Conservation (phyloP, 1,139 yeast genomes). For the Zhuliangozyma blackwelliae region DNA sequence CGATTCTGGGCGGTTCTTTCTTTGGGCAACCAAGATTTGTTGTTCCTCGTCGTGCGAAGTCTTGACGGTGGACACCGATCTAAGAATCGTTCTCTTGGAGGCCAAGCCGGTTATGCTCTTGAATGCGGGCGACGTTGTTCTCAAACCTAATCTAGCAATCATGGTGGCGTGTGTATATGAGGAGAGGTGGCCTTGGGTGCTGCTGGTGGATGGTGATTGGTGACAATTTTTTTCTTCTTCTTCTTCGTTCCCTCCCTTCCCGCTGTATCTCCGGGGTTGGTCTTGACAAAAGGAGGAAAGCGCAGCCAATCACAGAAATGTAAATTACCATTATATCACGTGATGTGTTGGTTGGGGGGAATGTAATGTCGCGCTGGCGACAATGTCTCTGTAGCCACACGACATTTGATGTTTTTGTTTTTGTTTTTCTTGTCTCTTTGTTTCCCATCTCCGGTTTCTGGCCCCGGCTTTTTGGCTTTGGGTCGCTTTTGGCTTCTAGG, state of each 20-base stretch:
- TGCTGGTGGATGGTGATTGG: neutral
- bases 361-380: no score
- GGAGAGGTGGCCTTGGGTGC: neutral
- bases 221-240: neutral
- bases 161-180: constrained; percentile 3
- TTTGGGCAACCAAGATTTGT: constrained; percentile 71
- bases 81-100: constrained; percentile 10
- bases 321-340: constrained; percentile 6
- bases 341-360: neutral
- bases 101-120: constrained; percentile 2
- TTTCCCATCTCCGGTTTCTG: no score
- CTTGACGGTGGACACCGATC: constrained; percentile 51
- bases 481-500: no score
- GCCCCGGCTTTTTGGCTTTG: no score
- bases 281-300: no score
- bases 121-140: constrained; percentile 5
- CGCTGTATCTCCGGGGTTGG: no score
- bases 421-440: no score
- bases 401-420: no score
- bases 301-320: constrained; percentile 9
- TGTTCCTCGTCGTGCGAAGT: constrained; percentile 64
- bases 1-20: constrained; percentile 83
- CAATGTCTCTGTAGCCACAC: no score
- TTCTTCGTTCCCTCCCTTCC: neutral
- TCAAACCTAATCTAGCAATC: constrained; percentile 16